Evolutionary conservation across 768 basidiomycete genomes (phyloP), one percentile per base, ranked within the genome.

Genomic region (Tylopilus vinaceipallidus): DNA sequence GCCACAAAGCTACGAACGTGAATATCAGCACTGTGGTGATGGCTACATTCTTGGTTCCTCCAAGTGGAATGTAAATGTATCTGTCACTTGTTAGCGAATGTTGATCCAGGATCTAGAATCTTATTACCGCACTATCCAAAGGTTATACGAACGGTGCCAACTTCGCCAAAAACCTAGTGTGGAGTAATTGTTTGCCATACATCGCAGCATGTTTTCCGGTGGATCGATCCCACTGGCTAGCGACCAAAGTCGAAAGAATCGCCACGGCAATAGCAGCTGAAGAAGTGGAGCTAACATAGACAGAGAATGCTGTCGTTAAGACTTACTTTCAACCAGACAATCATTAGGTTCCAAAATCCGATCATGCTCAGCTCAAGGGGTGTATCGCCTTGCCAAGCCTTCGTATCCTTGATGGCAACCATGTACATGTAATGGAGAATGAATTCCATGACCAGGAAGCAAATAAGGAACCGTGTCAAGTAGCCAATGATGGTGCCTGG

Each of bases 191-290:
- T 98, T 99, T 19, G 84, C 89, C 84, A 98, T 88, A 62, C 97
- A 98, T n/a, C 97, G 81, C 12, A 99, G 79, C 97, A 98, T 97
- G 68, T 99, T 99, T 68, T 99, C 97, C 0, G 95, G 97, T 0
- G 93, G 88, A 59, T 97, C 91, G 29, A 98, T 79, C 0, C 90
- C 91, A 59, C 93, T 91, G 6, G 81, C 66, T 19, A 98, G 73
- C 3, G 95, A 86, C 93, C 95, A 98, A 17, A 97, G 71, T 2
- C 95, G 88, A 75, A 98, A 98, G 74, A 97, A 97, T 11, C 95
- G 80, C 95, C 95, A 98, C 0, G 94, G 90, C 19, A 98, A 80
- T 35, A 98, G 74, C 19, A 98, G 81, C 95, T 98, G 58, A 38
- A 34, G 29, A 10, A 29, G 27, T 33, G 13, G 37, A 9, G 45